Base-by-base conservation (phyloP, 805 yeast species). In the Maudiozyma turicensis region DNA sequence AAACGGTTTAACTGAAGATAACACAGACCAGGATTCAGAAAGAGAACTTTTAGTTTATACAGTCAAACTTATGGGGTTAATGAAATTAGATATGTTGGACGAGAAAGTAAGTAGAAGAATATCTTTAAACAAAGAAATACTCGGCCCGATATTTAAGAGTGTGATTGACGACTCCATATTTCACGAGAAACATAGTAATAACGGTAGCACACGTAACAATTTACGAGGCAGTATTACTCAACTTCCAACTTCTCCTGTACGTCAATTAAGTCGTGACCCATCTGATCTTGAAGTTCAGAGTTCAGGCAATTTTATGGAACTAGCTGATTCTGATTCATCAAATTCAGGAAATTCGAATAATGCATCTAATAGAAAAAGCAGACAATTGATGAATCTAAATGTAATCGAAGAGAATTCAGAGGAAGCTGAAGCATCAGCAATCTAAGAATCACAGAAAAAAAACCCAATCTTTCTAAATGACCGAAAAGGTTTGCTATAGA, bases 61-160 rank as follows among this genome's bases (percentile, higher is more conserved):
- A 2, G 56, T 65, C 7, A 65, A 65, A 51, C 45, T 65, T 43
- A 64, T 58, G 44, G 61, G 63, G 3, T 47, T 63, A 20, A 45
- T 52, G 35, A 60, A 58, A 43, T 44, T 65, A 14, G 56, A 54
- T 1, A n/a, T 61, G 5, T 15, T 63, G 7, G 40, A 53, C 4
- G 52, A 44, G 3, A 53, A 43, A 8, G 30, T 58, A n/a, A 43
- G 44, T 4, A 40, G 48, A 1, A 56, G 67, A 44, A 45, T 64
- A 8, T 44, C 50, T 4, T 45, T 65, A 33, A 66, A 66, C 48
- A 59, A 56, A 32, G 57, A 56, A 9, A 52, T 41, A 38, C 48
- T 66, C n/a, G 65, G 66, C 10, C 42, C 55, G 1, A 39, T 58
- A 15, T 66, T 52, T 45, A 43, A 42, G 8, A 52, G 48, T 15